Evolutionary conservation across 345 rosid genomes (phyloP), one percentile per base, ranked within the genome.

Genomic region (Linum usitatissimum): DNA sequence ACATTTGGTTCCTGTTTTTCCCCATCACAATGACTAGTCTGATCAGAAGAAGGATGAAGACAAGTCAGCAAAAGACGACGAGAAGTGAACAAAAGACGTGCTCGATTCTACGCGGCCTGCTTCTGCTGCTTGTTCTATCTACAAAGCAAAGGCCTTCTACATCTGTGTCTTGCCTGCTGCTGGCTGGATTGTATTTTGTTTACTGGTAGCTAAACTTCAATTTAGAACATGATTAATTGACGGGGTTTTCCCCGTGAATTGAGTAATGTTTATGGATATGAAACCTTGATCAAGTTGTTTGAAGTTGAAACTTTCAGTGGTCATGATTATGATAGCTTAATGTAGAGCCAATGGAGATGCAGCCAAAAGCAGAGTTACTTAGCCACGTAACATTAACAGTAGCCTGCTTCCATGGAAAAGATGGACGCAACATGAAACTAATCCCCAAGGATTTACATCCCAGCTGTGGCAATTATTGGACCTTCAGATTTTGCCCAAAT

Each of bases 1-100:
- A 55, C 59, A 18, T 19, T 14, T n/a, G 6, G 8, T 28, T 55
- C 14, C 9, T 28, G 61, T 60, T 53, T 21, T 7, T n/a, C 30
- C 18, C 4, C 36, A 28, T 9, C 59, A 72, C 28, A 23, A 23
- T 23, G 28, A 23, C 28, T 23, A 23, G 75, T 69, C 81, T 0
- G 65, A 73, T 55, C 64, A 77, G 59, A 79, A 81, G 78, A 77
- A 73, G 70, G 55, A 81, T 0, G 76, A 79, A 64, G 85, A 81
- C n/a, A 55, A 55, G 59, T 21, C 75, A 30, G 72, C 76, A 20
- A 69, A 70, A 61, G 38, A 61, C 45, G 79, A 73, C 62, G 79
- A 76, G 48, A 71, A 82, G 70, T 81, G 77, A 81, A 68, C 69
- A 62, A 51, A 34, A 45, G 15, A 45, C 1, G 51, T 45, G 51